Evolutionary conservation across 2,329 filamentous ascomycete genomes (phyloP).

Genomic region (Xylariaceae sp.): DNA sequence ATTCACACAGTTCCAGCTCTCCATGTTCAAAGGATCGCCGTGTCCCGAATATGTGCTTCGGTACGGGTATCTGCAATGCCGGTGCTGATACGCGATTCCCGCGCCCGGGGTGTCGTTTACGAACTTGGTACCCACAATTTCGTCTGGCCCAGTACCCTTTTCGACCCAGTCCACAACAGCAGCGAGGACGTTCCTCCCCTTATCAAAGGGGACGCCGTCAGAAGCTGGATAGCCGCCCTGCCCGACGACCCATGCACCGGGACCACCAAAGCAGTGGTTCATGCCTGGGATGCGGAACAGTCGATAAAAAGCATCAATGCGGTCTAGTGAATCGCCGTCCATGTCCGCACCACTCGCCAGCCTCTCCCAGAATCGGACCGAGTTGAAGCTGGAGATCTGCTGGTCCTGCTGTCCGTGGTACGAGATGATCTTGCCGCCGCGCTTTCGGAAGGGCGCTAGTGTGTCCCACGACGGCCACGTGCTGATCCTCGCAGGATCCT

Average conservation of each 20-base stretch:
- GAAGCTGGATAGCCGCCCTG: conserved; percentile 17
- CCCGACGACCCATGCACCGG: conserved; percentile 36
- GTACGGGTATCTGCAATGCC: conserved; percentile 33
- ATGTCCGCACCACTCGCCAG: conserved; percentile 38
- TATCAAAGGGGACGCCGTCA: conserved; percentile 26
- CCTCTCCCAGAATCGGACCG: conserved; percentile 42
- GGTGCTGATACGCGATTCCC: conserved; percentile 28
- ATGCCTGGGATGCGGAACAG: conserved; percentile 44
- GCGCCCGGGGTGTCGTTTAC: conserved; percentile 21
- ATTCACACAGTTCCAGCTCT: conserved; percentile 28
- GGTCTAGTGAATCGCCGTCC: conserved; percentile 17
- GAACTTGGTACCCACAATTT: conserved; percentile 33
- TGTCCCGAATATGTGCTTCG: conserved; percentile 29
- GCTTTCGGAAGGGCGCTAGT: conserved; percentile 30
- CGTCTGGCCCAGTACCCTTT: conserved; percentile 36
- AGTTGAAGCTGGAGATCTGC: conserved; percentile 40
- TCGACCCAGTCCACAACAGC: conserved; percentile 47
- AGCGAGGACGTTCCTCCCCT: conserved; percentile 40
- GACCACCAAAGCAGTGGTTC: conserved; percentile 41
- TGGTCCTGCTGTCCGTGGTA: conserved; percentile 38
- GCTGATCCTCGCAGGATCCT: conserved; percentile 19
- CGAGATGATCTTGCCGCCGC: conserved; percentile 36
- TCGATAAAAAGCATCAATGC: conserved; percentile 34
- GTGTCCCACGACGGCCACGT: conserved; percentile 34
- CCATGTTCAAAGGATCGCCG: conserved; percentile 23